These are phyloP conservation scores for Paecilomyces niveus DNA, from an alignment of 2,329 filamentous ascomycete species.

Conservation along the genomic window DNA sequence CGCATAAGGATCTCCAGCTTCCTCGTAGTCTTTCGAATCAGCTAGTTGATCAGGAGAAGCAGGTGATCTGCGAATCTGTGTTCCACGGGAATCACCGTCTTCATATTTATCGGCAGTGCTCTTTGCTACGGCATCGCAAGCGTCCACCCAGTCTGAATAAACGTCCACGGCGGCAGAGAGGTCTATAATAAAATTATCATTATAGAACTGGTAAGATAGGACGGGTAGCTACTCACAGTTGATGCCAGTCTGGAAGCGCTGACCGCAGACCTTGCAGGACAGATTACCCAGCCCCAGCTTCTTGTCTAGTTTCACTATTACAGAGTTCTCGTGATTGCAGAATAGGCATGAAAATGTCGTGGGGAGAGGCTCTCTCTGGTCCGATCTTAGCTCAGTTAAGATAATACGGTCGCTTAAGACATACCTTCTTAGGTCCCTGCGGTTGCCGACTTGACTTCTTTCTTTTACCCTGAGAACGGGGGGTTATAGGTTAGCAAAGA, in stretches of 20 bases:
- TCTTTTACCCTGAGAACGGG: conserved; percentile 66
- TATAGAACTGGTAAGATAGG: not conserved
- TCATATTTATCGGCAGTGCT: conserved; percentile 41
- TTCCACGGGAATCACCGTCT: conserved; percentile 11
- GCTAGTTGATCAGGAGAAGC: conserved; percentile 13
- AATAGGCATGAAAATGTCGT: conserved; percentile 95
- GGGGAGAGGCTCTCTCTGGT: conserved; percentile 40
- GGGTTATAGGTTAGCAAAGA: not conserved
- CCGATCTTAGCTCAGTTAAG: conserved; percentile 6
- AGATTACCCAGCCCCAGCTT: conserved; percentile 80
- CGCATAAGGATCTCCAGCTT: conserved; percentile 13
- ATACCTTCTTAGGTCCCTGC: conserved; percentile 73
- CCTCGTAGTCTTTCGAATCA: conserved; percentile 9
- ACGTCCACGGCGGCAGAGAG: conserved; percentile 89
- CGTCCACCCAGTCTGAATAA: conserved; percentile 97
- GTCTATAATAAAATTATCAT: conserved; percentile 45
- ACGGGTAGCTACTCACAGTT: conserved; percentile 61
- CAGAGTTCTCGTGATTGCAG: conserved; percentile 94
- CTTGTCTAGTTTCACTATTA: conserved; percentile 87
- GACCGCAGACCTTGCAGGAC: conserved; percentile 86
- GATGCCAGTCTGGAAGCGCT: conserved; percentile 85
- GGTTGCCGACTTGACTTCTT: conserved; percentile 80
- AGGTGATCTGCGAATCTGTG: conserved; percentile 11
- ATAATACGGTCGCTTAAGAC: conserved; percentile 7
- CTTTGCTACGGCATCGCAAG: conserved; percentile 68